Evolutionary conservation across 1,284 basidiomycete genomes (phyloP).

Genomic region (Coniferiporia sulphurascens): DNA sequence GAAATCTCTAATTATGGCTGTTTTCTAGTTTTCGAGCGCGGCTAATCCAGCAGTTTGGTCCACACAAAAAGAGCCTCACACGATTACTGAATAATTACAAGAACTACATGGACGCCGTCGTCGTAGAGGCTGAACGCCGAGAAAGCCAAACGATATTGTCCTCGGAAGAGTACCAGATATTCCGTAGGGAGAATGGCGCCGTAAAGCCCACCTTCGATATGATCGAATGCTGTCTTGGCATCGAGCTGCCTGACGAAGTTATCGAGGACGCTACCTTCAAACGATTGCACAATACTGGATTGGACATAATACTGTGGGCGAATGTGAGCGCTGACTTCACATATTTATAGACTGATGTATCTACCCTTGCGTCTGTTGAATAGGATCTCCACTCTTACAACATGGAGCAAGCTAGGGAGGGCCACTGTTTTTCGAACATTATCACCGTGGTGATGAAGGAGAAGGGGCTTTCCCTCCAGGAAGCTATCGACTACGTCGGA

Average conservation of each 20-base stretch:
- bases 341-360: background rate
- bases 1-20: background rate
- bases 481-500: conserved; percentile 53
- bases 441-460: conserved; percentile 61
- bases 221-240: conserved; percentile 8
- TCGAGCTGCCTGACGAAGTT: conserved; percentile 18
- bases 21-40: conserved; percentile 2
- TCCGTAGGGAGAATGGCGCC: conserved; percentile 15
- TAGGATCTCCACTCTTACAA: conserved; percentile 71
- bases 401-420: conserved; percentile 59
- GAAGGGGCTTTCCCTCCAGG: conserved; percentile 46
- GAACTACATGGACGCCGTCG: background rate
- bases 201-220: conserved; percentile 14
- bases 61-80: background rate
- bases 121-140: conserved; percentile 1
- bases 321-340: conserved; percentile 7
- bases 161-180: conserved; percentile 30
- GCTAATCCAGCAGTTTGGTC: background rate
- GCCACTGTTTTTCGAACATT: conserved; percentile 42
- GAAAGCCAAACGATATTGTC: background rate
- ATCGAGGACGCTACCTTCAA: conserved; percentile 10
- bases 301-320: conserved; percentile 8
- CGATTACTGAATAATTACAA: conserved; percentile 7
- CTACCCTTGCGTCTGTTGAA: background rate
- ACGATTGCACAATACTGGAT: background rate